phyloP scores from a whole-genome alignment of 2,329 filamentous ascomycete genomes.

The Allantophomopsis lycopodina region DNA sequence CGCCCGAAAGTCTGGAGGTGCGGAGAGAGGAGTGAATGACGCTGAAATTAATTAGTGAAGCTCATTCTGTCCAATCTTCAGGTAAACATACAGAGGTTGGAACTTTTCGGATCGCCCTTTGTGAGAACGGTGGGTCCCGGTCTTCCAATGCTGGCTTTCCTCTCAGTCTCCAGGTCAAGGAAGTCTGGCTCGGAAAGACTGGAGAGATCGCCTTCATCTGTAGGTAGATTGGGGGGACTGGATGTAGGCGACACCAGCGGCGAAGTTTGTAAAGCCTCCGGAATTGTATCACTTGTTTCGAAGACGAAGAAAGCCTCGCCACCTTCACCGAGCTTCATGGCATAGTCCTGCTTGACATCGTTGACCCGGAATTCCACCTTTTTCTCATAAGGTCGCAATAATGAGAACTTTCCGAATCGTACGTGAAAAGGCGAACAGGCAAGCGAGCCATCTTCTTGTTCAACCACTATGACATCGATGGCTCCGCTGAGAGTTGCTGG shows the following conservation, averaged over 20 bases:
- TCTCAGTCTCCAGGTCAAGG: slow-evolving; percentile 39
- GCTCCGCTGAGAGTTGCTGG: slow-evolving; percentile 92
- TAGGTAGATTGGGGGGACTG: slow-evolving; percentile 53
- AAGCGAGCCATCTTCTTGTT: slow-evolving; percentile 81
- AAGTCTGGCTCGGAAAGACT: slow-evolving; percentile 55
- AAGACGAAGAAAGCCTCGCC: slow-evolving; percentile 99
- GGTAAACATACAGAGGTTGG: slow-evolving; percentile 14
- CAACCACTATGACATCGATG: slow-evolving; percentile 97
- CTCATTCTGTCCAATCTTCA: neutral
- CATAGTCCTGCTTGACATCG: slow-evolving; percentile 77
- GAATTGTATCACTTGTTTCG: slow-evolving; percentile 83
- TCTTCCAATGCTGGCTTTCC: slow-evolving; percentile 27
- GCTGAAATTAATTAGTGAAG: slow-evolving; percentile 11
- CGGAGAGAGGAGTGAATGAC: slow-evolving; percentile 33
- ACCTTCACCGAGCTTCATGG: slow-evolving; percentile 96
- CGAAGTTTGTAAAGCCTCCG: slow-evolving; percentile 87
- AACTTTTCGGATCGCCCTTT: slow-evolving; percentile 12
- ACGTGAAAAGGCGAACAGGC: slow-evolving; percentile 97
- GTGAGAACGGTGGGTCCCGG: slow-evolving; percentile 29
- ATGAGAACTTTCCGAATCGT: slow-evolving; percentile 95
- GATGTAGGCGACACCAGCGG: slow-evolving; percentile 81
- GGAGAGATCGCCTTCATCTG: slow-evolving; percentile 26
- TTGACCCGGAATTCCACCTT: slow-evolving; percentile 99
- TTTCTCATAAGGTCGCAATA: slow-evolving; percentile 90
- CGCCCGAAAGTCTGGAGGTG: slow-evolving; percentile 35